Percentiles rank a stretch among this genome's conserved stretches.
These are phyloP conservation scores for Reutealis trisperma DNA, from an alignment of 345 rosid species.

Conservation along the genomic window DNA sequence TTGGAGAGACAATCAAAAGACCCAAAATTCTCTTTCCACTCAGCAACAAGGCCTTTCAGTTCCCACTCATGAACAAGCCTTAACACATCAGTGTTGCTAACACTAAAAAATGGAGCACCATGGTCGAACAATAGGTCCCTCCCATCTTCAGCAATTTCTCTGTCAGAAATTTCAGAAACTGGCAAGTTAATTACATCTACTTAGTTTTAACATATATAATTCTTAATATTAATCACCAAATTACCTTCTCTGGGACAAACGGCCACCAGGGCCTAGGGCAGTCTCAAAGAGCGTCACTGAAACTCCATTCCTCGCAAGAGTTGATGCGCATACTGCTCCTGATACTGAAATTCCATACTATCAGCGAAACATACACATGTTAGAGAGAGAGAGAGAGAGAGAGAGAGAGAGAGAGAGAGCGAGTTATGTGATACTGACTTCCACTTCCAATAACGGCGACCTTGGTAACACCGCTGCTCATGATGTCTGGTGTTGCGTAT, in stretches of 20 bases:
- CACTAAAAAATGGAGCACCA: slow-evolving; percentile 76
- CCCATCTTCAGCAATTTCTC: slow-evolving; percentile 70
- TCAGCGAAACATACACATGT: not conserved
- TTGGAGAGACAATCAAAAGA: slow-evolving; percentile 57
- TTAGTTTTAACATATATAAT: no score
- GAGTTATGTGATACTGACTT: slow-evolving; percentile 40
- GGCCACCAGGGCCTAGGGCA: slow-evolving; percentile 86
- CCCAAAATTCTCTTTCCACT: slow-evolving; percentile 69
- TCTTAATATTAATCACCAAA: no score
- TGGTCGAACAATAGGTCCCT: slow-evolving; percentile 74
- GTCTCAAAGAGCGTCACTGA: slow-evolving; percentile 80
- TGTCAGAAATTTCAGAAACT: slow-evolving; percentile 10
- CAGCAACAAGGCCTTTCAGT: slow-evolving; percentile 61
- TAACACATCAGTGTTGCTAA: slow-evolving; percentile 49
- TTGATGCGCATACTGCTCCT: slow-evolving; percentile 86
- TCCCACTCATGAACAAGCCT: slow-evolving; percentile 72
- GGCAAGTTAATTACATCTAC: not conserved
- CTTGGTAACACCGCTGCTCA: slow-evolving; percentile 48
- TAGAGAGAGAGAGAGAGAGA: slow-evolving; percentile 3
- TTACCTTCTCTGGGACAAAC: slow-evolving; percentile 88
- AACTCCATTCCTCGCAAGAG: slow-evolving; percentile 64
- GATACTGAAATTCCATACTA: slow-evolving; percentile 37
- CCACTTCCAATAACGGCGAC: slow-evolving; percentile 84
- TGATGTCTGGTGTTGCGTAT: not conserved
- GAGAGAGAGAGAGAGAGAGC: slow-evolving; percentile 2